Evolutionary conservation across 495 filamentous ascomycete genomes (phyloP).

Genomic region (Aspergillus ostianus): DNA sequence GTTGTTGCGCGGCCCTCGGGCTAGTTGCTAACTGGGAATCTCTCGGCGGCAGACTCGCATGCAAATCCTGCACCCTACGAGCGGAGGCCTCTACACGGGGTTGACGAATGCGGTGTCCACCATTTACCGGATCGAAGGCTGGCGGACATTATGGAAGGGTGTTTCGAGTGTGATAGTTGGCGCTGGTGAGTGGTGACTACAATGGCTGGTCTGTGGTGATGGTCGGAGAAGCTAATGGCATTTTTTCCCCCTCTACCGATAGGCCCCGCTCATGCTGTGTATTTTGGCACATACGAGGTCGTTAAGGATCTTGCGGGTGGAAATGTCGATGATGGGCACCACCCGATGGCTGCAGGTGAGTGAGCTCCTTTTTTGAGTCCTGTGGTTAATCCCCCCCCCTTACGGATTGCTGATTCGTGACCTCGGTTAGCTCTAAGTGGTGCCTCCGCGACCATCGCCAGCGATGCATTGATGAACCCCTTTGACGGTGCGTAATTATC

Average conservation of each 20-base stretch:
- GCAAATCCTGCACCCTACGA: slow-evolving; percentile 89
- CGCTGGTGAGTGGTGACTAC: slow-evolving; percentile 61
- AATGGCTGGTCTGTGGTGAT: slow-evolving; percentile 6
- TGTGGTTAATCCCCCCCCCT: slow-evolving; percentile 12
- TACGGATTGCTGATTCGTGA: slow-evolving; percentile 6
- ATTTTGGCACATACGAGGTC: slow-evolving; percentile 96
- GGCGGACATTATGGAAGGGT: slow-evolving; percentile 90
- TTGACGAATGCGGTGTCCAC: slow-evolving; percentile 88
- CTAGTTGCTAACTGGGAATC: slow-evolving; percentile 19
- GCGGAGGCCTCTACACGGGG: slow-evolving; percentile 83
- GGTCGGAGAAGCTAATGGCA: slow-evolving; percentile 24
- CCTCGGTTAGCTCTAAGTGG: slow-evolving; percentile 72
- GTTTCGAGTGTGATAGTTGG: slow-evolving; percentile 95
- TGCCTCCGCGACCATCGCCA: slow-evolving; percentile 91
- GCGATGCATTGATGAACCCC: slow-evolving; percentile 98
- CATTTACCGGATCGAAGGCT: slow-evolving; percentile 85
- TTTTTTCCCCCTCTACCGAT: slow-evolving; percentile 1
- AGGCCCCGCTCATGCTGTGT: slow-evolving; percentile 97
- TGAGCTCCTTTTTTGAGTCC: not conserved
- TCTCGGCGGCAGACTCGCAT: slow-evolving; percentile 73
- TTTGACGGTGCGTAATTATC: slow-evolving; percentile 78
- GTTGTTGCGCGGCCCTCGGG: slow-evolving; percentile 39
- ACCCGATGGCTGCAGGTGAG: slow-evolving; percentile 88
- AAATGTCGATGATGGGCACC: slow-evolving; percentile 83
- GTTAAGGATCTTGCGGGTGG: slow-evolving; percentile 96